Conservation (phyloP, 2,329 filamentous ascomycete species). For the Cytospora mali region DNA sequence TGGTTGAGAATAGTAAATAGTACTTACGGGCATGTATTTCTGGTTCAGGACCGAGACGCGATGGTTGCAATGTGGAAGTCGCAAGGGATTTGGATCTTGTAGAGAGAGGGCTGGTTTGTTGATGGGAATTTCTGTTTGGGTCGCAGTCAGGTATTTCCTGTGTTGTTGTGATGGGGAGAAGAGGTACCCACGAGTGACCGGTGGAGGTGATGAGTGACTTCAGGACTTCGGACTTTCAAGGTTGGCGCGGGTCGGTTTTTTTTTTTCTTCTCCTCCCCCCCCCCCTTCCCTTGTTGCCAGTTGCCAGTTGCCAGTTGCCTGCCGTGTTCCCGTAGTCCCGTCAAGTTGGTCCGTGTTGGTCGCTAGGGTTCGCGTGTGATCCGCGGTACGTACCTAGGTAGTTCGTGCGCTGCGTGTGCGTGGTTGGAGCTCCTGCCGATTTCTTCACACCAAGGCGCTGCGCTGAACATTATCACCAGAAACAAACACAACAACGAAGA, state of each 20-base stretch:
- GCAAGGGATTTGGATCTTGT: neutral
- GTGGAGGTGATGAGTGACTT: neutral
- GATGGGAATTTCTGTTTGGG: neutral
- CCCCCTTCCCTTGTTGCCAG: neutral
- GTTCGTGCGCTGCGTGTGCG: too few relatives aligned
- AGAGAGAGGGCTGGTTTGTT: neutral
- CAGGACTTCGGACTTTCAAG: neutral
- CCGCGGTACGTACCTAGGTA: too few relatives aligned
- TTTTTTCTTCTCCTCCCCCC: too few relatives aligned
- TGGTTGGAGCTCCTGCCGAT: too few relatives aligned
- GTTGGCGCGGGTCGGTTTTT: neutral
- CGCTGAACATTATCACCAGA: too few relatives aligned
- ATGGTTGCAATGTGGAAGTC: neutral
- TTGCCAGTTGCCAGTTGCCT: neutral
- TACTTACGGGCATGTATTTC: conserved; percentile 15
- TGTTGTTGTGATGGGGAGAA: neutral
- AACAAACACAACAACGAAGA: too few relatives aligned
- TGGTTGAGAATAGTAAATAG: neutral
- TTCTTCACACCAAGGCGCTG: too few relatives aligned
- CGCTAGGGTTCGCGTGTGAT: too few relatives aligned
- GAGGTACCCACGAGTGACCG: conserved; percentile 10
- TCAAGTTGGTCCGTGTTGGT: neutral
- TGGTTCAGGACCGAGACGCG: neutral
- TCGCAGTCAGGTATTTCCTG: conserved; percentile 2
- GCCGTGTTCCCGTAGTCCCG: too few relatives aligned